Evolutionary conservation across 23 red algal species (phyloP).

Genomic region (Pyropia haitanensis): DNA sequence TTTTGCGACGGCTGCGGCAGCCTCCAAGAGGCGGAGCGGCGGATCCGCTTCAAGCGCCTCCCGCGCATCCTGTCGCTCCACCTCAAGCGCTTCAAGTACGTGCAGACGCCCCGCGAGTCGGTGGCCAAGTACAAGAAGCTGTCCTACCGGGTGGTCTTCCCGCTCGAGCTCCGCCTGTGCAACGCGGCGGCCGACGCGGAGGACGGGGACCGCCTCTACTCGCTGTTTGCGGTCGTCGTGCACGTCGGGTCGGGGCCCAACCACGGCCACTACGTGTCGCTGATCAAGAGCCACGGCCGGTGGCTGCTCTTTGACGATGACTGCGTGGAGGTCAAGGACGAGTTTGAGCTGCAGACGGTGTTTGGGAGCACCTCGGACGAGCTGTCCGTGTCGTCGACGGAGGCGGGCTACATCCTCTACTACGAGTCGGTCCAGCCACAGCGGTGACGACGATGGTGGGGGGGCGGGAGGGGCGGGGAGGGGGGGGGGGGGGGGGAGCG

Average conservation of each 20-base stretch:
- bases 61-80: constrained; percentile 91
- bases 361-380: constrained; percentile 72
- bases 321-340: constrained; percentile 85
- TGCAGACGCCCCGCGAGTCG: constrained; percentile 27
- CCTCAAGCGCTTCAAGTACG: constrained; percentile 94
- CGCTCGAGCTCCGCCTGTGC: constrained; percentile 77
- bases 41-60: constrained; percentile 64
- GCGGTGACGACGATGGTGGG: too few relatives aligned
- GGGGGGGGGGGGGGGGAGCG: too few relatives aligned
- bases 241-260: constrained; percentile 93
- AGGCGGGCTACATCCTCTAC: constrained; percentile 92
- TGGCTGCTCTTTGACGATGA: constrained; percentile 99
- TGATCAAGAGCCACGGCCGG: constrained; percentile 74
- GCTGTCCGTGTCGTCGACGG: constrained; percentile 35
- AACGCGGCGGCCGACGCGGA: constrained; percentile 85
- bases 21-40: constrained; percentile 88
- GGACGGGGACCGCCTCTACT: constrained; percentile 75
- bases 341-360: constrained; percentile 83
- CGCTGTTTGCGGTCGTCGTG: constrained; percentile 89
- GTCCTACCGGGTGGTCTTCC: constrained; percentile 88
- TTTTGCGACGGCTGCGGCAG: constrained; percentile 84
- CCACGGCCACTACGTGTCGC: constrained; percentile 94
- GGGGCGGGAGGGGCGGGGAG: too few relatives aligned
- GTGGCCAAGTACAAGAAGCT: constrained; percentile 85
- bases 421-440: constrained; percentile 28